A percentile compares a stretch with the other conserved stretches of the same genome.
Conservation (phyloP, 148 eudicot genomes). For the Persicaria maculosa region DNA sequence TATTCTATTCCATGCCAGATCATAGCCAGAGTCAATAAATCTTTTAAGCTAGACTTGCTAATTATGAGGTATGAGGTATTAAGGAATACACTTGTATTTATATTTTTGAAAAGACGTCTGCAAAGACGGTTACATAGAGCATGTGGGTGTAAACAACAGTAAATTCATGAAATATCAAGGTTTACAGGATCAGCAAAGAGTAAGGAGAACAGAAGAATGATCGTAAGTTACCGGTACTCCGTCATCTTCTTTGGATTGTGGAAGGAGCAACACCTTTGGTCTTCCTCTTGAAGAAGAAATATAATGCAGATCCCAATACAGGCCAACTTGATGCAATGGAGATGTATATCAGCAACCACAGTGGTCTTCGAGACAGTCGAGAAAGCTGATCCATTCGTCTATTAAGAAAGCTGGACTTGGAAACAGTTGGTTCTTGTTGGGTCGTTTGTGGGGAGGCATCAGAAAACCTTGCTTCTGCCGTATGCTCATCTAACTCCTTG, state of each 20-base stretch:
- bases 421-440: slow-evolving; percentile 16
- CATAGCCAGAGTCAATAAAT: too few relatives aligned
- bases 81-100: too few relatives aligned
- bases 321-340: slow-evolving; percentile 62
- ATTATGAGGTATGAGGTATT: too few relatives aligned
- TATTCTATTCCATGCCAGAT: too few relatives aligned
- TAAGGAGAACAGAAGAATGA: background rate
- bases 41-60: too few relatives aligned
- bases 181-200: background rate
- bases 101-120: background rate
- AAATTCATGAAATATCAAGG: background rate
- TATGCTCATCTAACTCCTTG: slow-evolving; percentile 18
- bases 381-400: slow-evolving; percentile 50
- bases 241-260: slow-evolving; percentile 23
- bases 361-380: slow-evolving; percentile 42
- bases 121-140: background rate
- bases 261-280: slow-evolving; percentile 20
- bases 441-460: slow-evolving; percentile 16
- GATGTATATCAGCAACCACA: slow-evolving; percentile 73
- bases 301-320: slow-evolving; percentile 45
- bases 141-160: background rate
- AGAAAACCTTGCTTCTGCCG: slow-evolving; percentile 13
- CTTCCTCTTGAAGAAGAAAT: slow-evolving; percentile 46
- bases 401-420: slow-evolving; percentile 20
- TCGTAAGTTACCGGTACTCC: slow-evolving; percentile 13